These are phyloP conservation scores for Fusarium nematophilum DNA, from an alignment of 2,329 filamentous ascomycete species.

Conservation along the genomic window DNA sequence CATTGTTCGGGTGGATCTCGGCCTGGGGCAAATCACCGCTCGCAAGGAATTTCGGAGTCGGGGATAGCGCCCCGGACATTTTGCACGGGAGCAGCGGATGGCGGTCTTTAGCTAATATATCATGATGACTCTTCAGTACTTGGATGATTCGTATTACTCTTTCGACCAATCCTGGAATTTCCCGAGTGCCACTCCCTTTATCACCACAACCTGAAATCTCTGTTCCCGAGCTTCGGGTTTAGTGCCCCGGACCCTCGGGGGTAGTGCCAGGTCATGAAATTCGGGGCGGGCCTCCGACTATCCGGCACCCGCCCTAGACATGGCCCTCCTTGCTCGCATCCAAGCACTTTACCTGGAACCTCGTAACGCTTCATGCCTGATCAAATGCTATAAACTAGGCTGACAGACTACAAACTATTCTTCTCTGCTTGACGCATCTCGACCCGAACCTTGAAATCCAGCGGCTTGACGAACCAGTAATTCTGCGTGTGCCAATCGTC, in stretches of 20 bases:
- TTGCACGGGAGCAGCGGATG: not conserved
- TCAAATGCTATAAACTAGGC: too few species aligned
- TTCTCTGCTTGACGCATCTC: not conserved
- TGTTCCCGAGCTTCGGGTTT: too few species aligned
- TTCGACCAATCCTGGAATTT: not conserved
- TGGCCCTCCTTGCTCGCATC: too few species aligned
- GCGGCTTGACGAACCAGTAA: slow-evolving; percentile 34
- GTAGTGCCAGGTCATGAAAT: not conserved
- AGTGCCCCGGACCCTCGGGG: not conserved
- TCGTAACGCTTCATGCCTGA: not conserved
- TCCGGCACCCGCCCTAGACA: not conserved
- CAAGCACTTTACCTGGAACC: too few species aligned
- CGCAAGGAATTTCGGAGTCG: slow-evolving; percentile 30
- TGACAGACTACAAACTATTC: not conserved
- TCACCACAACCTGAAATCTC: too few species aligned
- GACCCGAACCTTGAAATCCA: slow-evolving; percentile 24
- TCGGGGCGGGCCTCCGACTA: not conserved
- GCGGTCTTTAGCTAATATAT: not conserved
- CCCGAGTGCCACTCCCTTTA: not conserved
- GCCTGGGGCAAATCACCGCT: slow-evolving; percentile 29
- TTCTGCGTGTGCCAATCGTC: slow-evolving; percentile 20
- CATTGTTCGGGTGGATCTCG: slow-evolving; percentile 21
- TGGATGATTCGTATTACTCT: not conserved
- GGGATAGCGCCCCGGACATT: slow-evolving; percentile 25
- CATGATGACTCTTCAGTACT: too few species aligned